Base-by-base conservation (phyloP, 495 filamentous ascomycete genomes). In the Xylaria flabelliformis region DNA sequence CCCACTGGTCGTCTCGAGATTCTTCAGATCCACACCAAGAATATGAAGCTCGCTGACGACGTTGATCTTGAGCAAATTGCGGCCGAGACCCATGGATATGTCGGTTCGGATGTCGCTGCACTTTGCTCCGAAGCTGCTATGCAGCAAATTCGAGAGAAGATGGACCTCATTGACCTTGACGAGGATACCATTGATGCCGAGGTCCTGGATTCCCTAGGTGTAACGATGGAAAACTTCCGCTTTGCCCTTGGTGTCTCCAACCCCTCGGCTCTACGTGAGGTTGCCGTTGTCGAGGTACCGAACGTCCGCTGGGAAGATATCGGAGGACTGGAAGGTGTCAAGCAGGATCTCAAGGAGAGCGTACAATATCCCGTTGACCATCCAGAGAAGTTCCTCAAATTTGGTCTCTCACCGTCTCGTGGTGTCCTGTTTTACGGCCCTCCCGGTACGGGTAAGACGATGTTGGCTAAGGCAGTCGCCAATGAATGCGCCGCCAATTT, bases 71-170 rank as follows among this genome's bases (percentile, higher is more conserved):
- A 97, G 86, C 90, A 93, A 76, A 98, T 99, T 78, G 97, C 96
- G 48, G 90, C 97, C 48, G 97, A 99, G 87, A 99, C 96, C 64
- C 96, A 99, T 85, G 96, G 96, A 86, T 98, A 98, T 77, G 96
- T 99, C 81, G 96, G 96, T 85, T 98, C 96, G 46, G 96, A 99
- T 91, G 84, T 99, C 80, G 96, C 96, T 50, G 97, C 96, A n/a
- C 92, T 99, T 70, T 99, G 96, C 86, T 98, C 96, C 13, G 96
- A 99, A 83, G 96, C 97, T 81, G 96, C 96, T 69, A 98, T 99
- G 96, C 97, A 99, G 84, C 97, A 98, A 85, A 99, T 99, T 80
- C 94, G 96, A 85, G 96, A 99, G 87, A 99, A 99, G 91, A 99
- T 99, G 96, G 96, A 99, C 81, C 90, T 99, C 74, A 99, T 99